Evolutionary conservation across 2,329 filamentous ascomycete genomes (phyloP).

Genomic region (Pestalotiopsis sp.): DNA sequence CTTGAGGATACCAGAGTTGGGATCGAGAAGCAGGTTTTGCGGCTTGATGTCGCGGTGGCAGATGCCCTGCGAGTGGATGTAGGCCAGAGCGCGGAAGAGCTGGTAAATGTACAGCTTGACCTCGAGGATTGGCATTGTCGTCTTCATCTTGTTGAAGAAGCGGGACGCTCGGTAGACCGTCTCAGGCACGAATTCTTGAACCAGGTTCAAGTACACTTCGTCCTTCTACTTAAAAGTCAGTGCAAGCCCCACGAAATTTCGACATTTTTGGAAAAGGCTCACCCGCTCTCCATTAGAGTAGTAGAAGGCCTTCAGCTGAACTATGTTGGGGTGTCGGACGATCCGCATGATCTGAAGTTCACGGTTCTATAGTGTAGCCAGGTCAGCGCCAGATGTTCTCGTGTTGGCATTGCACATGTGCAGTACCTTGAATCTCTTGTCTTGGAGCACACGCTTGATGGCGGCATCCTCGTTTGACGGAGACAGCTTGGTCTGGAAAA

Average conservation of each 20-base stretch:
- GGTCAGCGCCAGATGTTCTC: conserved; percentile 2
- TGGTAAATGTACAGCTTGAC: conserved; percentile 99
- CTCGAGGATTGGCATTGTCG: conserved; percentile 97
- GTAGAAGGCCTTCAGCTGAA: conserved; percentile 98
- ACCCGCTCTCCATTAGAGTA: conserved; percentile 99
- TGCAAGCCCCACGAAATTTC: not conserved
- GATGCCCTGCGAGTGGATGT: conserved; percentile 99
- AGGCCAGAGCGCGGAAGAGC: conserved; percentile 95
- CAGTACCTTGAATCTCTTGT: conserved; percentile 98
- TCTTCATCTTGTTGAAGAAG: conserved; percentile 99
- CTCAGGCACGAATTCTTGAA: conserved; percentile 97
- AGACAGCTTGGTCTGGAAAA: conserved; percentile 98
- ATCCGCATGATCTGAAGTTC: conserved; percentile 99
- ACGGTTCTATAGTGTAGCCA: conserved; percentile 70
- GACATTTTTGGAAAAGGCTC: conserved; percentile 34
- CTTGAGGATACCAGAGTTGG: conserved; percentile 88
- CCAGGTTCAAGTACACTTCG: conserved; percentile 97
- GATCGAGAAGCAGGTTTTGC: conserved; percentile 94
- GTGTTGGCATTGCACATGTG: not conserved
- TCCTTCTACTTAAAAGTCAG: conserved; percentile 68
- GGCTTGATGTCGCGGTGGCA: conserved; percentile 99
- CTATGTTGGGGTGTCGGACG: conserved; percentile 97
- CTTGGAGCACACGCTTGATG: conserved; percentile 97
- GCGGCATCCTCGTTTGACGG: conserved; percentile 98
- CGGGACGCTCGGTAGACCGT: conserved; percentile 97